Evolutionary conservation across 345 rosid species (phyloP).

Genomic region (Gossypium longicalyx): DNA sequence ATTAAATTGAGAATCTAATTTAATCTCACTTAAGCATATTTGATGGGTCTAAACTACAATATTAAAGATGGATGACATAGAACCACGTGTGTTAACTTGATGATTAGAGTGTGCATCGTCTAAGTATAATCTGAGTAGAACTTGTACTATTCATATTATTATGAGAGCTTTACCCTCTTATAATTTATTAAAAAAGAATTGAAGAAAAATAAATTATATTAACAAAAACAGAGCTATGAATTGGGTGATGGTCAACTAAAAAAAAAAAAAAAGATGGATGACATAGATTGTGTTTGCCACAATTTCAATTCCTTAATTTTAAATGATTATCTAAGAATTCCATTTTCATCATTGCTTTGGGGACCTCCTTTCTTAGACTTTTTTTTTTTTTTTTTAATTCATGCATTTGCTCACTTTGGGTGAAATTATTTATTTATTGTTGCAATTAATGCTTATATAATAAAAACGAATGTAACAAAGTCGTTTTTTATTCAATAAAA

Average conservation of each 20-base stretch:
- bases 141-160: rapidly evolving
- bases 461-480: not conserved
- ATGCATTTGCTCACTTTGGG: not conserved
- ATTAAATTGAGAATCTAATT: too few species aligned
- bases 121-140: rapidly evolving
- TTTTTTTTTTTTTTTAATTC: not conserved
- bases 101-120: rapidly evolving
- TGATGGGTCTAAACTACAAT: not conserved
- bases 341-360: not conserved
- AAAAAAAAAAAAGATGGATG: not conserved
- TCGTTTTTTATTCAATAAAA: not conserved
- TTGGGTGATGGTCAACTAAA: too few species aligned
- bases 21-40: not conserved
- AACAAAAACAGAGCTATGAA: too few species aligned
- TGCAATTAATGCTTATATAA: not conserved
- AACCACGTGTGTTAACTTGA: not conserved
- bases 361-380: not conserved
- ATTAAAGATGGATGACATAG: not conserved
- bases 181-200: too few species aligned
- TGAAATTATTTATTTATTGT: not conserved
- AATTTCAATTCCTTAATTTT: not conserved
- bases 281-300: not conserved
- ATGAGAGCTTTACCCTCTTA: too few species aligned
- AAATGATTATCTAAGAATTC: not conserved
- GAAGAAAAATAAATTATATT: too few species aligned